Conservation (phyloP, 495 filamentous ascomycete genomes). For the Podospora pseudoanserina region DNA sequence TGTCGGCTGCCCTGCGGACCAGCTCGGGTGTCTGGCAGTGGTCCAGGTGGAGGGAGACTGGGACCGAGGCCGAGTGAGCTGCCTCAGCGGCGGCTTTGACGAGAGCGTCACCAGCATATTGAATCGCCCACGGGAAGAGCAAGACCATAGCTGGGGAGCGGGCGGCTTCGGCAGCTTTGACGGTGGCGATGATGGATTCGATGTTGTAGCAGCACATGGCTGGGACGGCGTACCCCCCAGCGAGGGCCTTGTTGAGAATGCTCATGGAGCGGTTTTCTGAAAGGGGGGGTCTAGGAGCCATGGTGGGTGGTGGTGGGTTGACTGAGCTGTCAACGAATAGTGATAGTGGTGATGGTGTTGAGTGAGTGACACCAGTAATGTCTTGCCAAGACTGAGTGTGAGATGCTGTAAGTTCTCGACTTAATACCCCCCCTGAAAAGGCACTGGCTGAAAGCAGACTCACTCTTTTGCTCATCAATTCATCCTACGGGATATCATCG, state of each 20-base stretch:
- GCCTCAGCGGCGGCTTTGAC: slow-evolving; percentile 40
- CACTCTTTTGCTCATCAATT: background rate
- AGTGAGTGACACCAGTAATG: background rate
- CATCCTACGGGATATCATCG: background rate
- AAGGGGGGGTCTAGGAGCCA: slow-evolving; percentile 45
- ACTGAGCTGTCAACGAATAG: background rate
- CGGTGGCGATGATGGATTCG: slow-evolving; percentile 74
- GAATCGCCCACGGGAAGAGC: slow-evolving; percentile 83
- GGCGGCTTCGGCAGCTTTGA: slow-evolving; percentile 72
- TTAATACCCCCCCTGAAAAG: slow-evolving; percentile 3
- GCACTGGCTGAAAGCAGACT: background rate
- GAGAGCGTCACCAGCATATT: slow-evolving; percentile 57
- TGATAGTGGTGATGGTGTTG: slow-evolving; percentile 7
- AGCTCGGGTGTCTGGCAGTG: slow-evolving; percentile 72
- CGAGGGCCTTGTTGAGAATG: slow-evolving; percentile 65
- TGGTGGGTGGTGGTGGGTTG: slow-evolving; percentile 29
- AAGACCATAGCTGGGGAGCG: slow-evolving; percentile 74
- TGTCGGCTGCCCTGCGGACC: slow-evolving; percentile 62
- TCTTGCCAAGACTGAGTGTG: background rate
- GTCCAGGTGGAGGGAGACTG: slow-evolving; percentile 71
- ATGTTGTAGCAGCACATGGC: slow-evolving; percentile 86
- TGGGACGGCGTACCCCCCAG: slow-evolving; percentile 65
- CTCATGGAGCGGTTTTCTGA: slow-evolving; percentile 60
- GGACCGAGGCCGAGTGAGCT: slow-evolving; percentile 63
- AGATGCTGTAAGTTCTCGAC: slow-evolving; percentile 1